Evolutionary conservation across 2,329 filamentous ascomycete species (phyloP).

Genomic region (Akanthomyces dipterigenus): DNA sequence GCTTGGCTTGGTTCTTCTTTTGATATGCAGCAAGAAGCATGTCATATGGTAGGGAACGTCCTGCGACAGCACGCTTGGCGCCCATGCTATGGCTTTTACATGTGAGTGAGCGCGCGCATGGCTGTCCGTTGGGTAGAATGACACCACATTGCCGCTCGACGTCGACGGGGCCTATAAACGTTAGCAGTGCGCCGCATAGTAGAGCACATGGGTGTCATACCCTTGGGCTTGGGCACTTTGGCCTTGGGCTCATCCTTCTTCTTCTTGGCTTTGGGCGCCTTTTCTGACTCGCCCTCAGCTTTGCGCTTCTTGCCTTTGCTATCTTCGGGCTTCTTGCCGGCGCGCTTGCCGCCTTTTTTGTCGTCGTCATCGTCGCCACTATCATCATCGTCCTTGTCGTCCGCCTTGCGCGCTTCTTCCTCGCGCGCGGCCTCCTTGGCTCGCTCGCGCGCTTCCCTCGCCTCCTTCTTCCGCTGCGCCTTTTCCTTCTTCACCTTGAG

Average conservation of each 20-base stretch:
- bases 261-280: slow-evolving; percentile 82
- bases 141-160: slow-evolving; percentile 94
- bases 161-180: slow-evolving; percentile 65
- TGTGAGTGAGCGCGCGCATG: slow-evolving; percentile 80
- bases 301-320: slow-evolving; percentile 73
- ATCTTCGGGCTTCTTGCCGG: slow-evolving; percentile 57
- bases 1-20: slow-evolving; percentile 98
- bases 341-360: slow-evolving; percentile 40
- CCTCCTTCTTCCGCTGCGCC: slow-evolving; percentile 69
- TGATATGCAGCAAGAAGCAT: slow-evolving; percentile 84
- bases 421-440: slow-evolving; percentile 56
- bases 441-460: slow-evolving; percentile 61
- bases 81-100: slow-evolving; percentile 97
- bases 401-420: slow-evolving; percentile 46
- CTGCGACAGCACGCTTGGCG: slow-evolving; percentile 80
- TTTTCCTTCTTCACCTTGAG: slow-evolving; percentile 79
- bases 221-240: slow-evolving; percentile 79
- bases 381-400: slow-evolving; percentile 44
- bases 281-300: slow-evolving; percentile 68
- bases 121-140: slow-evolving; percentile 72
- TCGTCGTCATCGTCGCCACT: slow-evolving; percentile 38
- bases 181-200: slow-evolving; percentile 14
- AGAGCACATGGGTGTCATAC: slow-evolving; percentile 27
- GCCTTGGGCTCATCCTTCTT: slow-evolving; percentile 89
- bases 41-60: slow-evolving; percentile 82